Conservation (phyloP, 75 land plant species). For the Pinus albicaulis region DNA sequence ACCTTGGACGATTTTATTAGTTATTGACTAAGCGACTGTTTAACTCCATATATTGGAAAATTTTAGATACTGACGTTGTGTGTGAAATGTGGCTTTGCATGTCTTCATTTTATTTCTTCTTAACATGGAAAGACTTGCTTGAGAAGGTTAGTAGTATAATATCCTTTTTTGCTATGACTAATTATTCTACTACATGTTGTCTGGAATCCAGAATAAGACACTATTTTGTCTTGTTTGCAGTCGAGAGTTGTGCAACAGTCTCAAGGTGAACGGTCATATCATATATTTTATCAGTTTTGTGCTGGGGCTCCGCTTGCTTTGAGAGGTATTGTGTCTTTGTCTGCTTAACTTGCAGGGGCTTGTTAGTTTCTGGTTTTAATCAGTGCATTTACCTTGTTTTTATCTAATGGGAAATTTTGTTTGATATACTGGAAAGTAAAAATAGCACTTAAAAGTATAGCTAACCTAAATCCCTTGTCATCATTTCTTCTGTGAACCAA, state of each 20-base stretch:
- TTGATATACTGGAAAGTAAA: conserved; percentile 3
- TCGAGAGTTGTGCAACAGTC: conserved; percentile 91
- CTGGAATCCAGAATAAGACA: background rate
- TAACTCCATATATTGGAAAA: background rate
- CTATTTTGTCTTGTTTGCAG: conserved; percentile 30
- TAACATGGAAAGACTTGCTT: conserved; percentile 12
- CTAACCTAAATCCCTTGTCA: background rate
- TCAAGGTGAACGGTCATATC: conserved; percentile 87
- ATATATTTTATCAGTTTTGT: conserved; percentile 96
- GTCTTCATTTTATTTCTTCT: background rate
- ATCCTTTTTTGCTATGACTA: background rate
- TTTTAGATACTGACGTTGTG: background rate
- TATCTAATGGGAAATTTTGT: background rate
- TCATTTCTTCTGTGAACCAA: background rate
- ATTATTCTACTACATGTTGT: background rate
- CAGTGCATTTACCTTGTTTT: background rate
- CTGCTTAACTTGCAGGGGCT: background rate
- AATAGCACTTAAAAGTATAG: background rate
- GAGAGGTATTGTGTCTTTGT: conserved; percentile 38
- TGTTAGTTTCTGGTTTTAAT: background rate
- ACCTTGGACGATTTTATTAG: background rate
- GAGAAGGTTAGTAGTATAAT: conserved; percentile 5
- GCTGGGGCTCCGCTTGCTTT: conserved; percentile 79
- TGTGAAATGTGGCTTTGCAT: background rate
- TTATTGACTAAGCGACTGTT: background rate